Conservation (phyloP, 306 rosid species). For the Malus fusca region DNA sequence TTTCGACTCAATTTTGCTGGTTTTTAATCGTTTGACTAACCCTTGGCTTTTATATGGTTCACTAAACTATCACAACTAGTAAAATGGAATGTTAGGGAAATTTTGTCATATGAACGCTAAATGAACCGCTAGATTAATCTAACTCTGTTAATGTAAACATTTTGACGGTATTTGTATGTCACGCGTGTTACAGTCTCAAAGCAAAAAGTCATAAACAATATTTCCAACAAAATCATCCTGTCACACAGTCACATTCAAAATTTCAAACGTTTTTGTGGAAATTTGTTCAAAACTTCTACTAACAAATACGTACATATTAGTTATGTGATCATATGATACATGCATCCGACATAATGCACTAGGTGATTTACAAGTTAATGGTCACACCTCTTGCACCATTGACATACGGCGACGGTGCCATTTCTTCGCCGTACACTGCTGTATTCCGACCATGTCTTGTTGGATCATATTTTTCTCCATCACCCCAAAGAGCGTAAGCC, state of each 20-base stretch:
- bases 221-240: not conserved
- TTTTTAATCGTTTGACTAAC: not conserved
- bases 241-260: not conserved
- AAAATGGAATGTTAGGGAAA: no score
- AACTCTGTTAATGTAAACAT: no score
- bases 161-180: no score
- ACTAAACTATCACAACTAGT: no score
- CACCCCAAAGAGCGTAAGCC: conserved; percentile 98
- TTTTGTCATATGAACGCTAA: no score
- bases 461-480: conserved; percentile 84
- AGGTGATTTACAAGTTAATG: conserved; percentile 38
- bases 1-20: not conserved
- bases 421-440: conserved; percentile 8
- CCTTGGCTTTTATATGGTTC: not conserved
- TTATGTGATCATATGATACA: not conserved
- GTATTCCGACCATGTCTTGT: conserved; percentile 56
- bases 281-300: not conserved
- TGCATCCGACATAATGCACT: not conserved
- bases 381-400: conserved; percentile 92
- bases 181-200: no score
- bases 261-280: not conserved
- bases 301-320: not conserved
- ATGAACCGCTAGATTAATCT: no score
- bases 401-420: conserved; percentile 53
- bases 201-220: no score